These are phyloP conservation scores for Rhododendron kiyosumense DNA, from an alignment of 148 eudicot genomes.

Conservation along the genomic window DNA sequence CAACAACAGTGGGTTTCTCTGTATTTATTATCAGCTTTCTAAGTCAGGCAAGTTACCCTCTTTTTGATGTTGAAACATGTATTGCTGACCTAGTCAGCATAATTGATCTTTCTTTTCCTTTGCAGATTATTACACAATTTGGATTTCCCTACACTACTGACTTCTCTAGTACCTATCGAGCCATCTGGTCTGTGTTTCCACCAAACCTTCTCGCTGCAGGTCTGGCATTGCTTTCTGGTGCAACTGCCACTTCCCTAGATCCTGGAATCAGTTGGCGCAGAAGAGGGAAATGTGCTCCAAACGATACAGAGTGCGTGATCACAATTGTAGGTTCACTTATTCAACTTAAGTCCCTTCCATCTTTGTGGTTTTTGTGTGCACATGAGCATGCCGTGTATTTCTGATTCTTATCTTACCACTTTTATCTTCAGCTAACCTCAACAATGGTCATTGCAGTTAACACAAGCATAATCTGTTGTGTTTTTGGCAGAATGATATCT, in stretches of 20 bases:
- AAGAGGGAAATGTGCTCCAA: constrained; percentile 45
- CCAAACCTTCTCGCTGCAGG: constrained; percentile 65
- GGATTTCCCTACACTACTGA: constrained; percentile 58
- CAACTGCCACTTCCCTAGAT: constrained; percentile 45
- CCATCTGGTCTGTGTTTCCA: constrained; percentile 55
- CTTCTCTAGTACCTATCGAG: constrained; percentile 27
- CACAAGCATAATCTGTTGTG: not conserved
- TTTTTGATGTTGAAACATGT: not conserved
- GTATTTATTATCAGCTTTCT: constrained; percentile 53
- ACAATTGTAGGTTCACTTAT: constrained; percentile 42
- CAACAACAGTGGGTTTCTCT: constrained; percentile 58
- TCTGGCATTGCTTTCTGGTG: constrained; percentile 45
- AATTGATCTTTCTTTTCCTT: constrained; percentile 5
- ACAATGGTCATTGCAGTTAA: not conserved
- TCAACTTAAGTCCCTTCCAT: not conserved
- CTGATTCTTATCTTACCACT: not conserved
- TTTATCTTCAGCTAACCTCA: not conserved
- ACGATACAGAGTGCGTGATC: constrained; percentile 49
- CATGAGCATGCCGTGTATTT: not conserved
- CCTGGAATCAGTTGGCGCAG: constrained; percentile 70
- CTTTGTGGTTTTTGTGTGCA: not conserved
- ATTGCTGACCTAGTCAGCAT: constrained; percentile 9
- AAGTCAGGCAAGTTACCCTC: constrained; percentile 48
- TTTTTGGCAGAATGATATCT: constrained; percentile 54
- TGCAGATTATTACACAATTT: constrained; percentile 71